These are phyloP conservation scores for Quercus aquifolioides DNA, from an alignment of 306 rosid species.

Conservation along the genomic window DNA sequence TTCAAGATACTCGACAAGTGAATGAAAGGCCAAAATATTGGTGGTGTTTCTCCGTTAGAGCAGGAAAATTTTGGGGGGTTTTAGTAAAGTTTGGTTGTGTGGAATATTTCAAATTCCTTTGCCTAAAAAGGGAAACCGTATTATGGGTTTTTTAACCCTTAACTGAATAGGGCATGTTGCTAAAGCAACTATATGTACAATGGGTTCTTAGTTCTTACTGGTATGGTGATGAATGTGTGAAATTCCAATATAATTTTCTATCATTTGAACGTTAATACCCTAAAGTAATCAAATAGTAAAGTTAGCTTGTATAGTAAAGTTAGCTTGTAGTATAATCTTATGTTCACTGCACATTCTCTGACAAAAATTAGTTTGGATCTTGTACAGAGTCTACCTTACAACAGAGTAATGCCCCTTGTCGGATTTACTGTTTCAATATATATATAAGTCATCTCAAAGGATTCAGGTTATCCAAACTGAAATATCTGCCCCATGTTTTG, in stretches of 20 bases:
- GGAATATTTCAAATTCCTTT: conserved; percentile 11
- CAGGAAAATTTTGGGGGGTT: conserved; percentile 34
- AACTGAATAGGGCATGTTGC: conserved; percentile 20
- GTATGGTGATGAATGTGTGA: neutral
- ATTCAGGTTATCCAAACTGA: neutral
- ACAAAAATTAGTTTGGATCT: neutral
- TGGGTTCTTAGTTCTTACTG: conserved; percentile 3
- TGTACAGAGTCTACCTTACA: neutral
- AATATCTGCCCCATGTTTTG: neutral
- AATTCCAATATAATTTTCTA: neutral
- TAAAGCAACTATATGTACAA: conserved; percentile 26
- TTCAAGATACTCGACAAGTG: conserved; percentile 62
- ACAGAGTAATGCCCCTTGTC: neutral
- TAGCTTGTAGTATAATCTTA: neutral
- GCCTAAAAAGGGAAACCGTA: neutral
- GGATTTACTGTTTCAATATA: neutral
- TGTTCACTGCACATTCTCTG: conserved; percentile 2
- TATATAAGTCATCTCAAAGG: no score
- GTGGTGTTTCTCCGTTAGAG: conserved; percentile 13
- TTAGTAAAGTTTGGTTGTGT: conserved; percentile 14
- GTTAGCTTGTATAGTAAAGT: neutral
- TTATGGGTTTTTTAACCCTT: conserved; percentile 19
- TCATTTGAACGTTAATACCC: neutral
- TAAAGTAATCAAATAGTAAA: neutral
- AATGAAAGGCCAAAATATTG: conserved; percentile 26